Evolutionary conservation across 148 eudicot genomes (phyloP).

Genomic region (Linanthus parryae): DNA sequence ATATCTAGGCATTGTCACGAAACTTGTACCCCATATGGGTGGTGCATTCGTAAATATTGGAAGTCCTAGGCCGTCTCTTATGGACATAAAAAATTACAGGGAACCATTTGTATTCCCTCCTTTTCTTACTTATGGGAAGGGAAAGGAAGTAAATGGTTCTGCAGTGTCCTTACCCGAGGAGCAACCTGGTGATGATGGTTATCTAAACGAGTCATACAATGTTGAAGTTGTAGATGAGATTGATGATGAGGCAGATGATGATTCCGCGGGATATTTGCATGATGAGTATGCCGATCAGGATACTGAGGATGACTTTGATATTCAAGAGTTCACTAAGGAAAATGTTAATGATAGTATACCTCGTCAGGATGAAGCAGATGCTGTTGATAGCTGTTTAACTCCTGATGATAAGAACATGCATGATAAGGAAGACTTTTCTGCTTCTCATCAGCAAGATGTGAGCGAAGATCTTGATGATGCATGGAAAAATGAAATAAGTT

Average conservation of each 20-base stretch:
- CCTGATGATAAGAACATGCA: constrained; percentile 20
- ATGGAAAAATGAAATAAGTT: constrained; percentile 31
- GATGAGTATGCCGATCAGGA: constrained; percentile 59
- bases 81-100: constrained; percentile 57
- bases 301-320: constrained; percentile 31
- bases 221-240: constrained; percentile 43
- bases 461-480: constrained; percentile 14
- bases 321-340: constrained; percentile 24
- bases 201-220: constrained; percentile 28
- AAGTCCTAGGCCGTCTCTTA: constrained; percentile 59
- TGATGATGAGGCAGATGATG: constrained; percentile 44
- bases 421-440: constrained; percentile 15
- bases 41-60: constrained; percentile 97
- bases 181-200: constrained; percentile 21
- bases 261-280: constrained; percentile 20
- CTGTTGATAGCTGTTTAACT: constrained; percentile 11
- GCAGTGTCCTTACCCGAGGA: constrained; percentile 24
- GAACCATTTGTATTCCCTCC: constrained; percentile 79
- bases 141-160: constrained; percentile 30
- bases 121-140: constrained; percentile 30
- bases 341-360: constrained; percentile 38
- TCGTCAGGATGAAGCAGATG: constrained; percentile 21
- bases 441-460: constrained; percentile 17
- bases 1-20: constrained; percentile 72
- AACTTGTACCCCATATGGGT: constrained; percentile 91